Evolutionary conservation across 2,329 filamentous ascomycete genomes (phyloP).

Genomic region (Aspergillus sergii): DNA sequence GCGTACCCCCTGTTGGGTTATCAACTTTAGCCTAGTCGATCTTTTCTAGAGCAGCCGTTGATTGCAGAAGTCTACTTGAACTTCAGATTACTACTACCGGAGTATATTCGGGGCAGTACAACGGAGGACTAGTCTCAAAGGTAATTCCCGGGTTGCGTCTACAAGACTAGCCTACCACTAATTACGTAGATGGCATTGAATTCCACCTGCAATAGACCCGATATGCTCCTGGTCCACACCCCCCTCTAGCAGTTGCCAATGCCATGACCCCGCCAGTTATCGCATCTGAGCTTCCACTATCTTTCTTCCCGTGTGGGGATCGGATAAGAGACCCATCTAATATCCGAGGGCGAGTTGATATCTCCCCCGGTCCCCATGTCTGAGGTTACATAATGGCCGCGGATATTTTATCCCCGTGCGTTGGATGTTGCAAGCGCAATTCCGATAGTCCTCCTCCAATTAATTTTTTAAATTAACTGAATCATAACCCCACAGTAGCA

Average conservation of each 20-base stretch:
- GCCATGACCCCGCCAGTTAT: not conserved
- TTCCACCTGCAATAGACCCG: not conserved
- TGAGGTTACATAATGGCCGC: not conserved
- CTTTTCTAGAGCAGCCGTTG: constrained; percentile 18
- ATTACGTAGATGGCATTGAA: constrained; percentile 9
- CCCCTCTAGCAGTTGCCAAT: not conserved
- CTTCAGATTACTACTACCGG: constrained; percentile 5
- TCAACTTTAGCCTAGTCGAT: constrained; percentile 15
- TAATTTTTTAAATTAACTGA: not conserved
- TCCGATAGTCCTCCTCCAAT: not conserved
- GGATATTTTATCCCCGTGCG: not conserved
- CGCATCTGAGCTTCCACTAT: not conserved
- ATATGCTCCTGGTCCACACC: not conserved
- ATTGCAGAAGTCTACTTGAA: constrained; percentile 20
- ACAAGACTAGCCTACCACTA: constrained; percentile 3
- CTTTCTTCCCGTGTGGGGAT: not conserved
- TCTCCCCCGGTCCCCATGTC: not conserved
- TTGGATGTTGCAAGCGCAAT: not conserved
- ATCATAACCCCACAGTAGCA: not conserved
- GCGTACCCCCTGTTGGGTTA: constrained; percentile 5
- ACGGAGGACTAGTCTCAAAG: not conserved
- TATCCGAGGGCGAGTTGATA: not conserved
- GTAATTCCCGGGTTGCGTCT: not conserved
- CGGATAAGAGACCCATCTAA: constrained; percentile 7
- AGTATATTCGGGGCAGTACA: constrained; percentile 4